Evolutionary conservation across 805 yeast species (phyloP).

Genomic region (Yarrowia bubula): DNA sequence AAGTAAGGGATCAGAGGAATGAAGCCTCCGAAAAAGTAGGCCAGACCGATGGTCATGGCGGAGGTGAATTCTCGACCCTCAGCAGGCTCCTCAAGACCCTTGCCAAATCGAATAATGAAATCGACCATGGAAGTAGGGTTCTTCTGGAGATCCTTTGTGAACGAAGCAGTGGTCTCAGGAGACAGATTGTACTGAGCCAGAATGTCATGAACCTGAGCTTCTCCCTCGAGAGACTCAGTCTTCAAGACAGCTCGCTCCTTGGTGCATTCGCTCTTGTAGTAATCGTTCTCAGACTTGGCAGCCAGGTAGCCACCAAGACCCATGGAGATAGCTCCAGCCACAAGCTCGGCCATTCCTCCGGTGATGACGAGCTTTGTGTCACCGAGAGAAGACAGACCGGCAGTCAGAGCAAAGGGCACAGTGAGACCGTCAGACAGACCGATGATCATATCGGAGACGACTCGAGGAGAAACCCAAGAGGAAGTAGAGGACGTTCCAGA

Average conservation of each 20-base stretch:
- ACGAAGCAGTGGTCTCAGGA: conserved; percentile 68
- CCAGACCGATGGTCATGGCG: conserved; percentile 84
- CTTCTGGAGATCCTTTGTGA: conserved; percentile 74
- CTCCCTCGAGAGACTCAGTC: conserved; percentile 44
- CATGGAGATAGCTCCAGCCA: conserved; percentile 96
- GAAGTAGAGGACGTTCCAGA: conserved; percentile 28
- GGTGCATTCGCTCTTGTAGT: conserved; percentile 35
- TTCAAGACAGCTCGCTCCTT: conserved; percentile 36
- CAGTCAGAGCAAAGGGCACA: conserved; percentile 98
- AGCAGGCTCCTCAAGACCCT: conserved; percentile 94
- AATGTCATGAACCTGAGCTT: conserved; percentile 78
- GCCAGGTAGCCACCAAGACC: conserved; percentile 97
- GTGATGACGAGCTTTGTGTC: conserved; percentile 87
- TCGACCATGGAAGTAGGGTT: conserved; percentile 78
- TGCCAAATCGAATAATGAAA: conserved; percentile 82
- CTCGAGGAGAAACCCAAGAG: conserved; percentile 60
- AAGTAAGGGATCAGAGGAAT: conserved; percentile 90
- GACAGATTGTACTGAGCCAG: conserved; percentile 66
- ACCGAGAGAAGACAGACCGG: conserved; percentile 90
- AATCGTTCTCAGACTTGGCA: conserved; percentile 72
- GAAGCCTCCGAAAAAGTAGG: conserved; percentile 90
- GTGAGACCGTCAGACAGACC: conserved; percentile 95
- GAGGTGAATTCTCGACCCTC: conserved; percentile 85
- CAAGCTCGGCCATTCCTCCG: conserved; percentile 97
- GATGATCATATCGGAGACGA: conserved; percentile 88